Evolutionary conservation across 371 early-diverging fungal genomes (phyloP).

Genomic region (Mortierella sp.): DNA sequence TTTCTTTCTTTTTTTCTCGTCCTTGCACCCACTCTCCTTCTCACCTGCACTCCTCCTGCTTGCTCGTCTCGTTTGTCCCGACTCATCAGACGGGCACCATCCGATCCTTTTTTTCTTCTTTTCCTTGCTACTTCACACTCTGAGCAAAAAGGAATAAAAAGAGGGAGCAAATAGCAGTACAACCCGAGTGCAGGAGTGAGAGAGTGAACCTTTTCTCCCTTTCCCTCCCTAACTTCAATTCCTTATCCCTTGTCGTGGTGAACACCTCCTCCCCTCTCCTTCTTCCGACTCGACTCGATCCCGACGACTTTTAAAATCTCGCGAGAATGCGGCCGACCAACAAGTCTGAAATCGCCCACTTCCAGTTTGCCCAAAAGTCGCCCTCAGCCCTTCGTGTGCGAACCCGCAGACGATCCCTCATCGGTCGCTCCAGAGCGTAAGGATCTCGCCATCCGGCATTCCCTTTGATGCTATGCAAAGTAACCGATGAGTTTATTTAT

Average conservation of each 20-base stretch:
- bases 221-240: background rate
- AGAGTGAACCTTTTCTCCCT: background rate
- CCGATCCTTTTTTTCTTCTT: background rate
- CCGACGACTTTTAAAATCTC: slow-evolving; percentile 6
- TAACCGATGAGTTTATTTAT: background rate
- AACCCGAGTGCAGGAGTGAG: slow-evolving; percentile 4
- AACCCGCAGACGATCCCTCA: slow-evolving; percentile 44
- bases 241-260: background rate
- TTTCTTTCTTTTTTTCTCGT: background rate
- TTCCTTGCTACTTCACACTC: background rate
- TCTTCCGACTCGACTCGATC: background rate
- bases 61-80: slow-evolving; percentile 3
- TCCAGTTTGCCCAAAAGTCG: slow-evolving; percentile 27
- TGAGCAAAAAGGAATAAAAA: background rate
- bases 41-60: background rate
- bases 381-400: slow-evolving; percentile 28
- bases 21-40: background rate
- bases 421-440: slow-evolving; percentile 52
- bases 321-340: slow-evolving; percentile 37
- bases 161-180: background rate
- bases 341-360: slow-evolving; percentile 29
- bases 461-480: background rate
- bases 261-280: background rate
- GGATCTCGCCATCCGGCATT: slow-evolving; percentile 5
- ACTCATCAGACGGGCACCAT: background rate